These are phyloP conservation scores for Usnea hakonensis DNA, from an alignment of 495 filamentous ascomycete genomes.

Conservation along the genomic window DNA sequence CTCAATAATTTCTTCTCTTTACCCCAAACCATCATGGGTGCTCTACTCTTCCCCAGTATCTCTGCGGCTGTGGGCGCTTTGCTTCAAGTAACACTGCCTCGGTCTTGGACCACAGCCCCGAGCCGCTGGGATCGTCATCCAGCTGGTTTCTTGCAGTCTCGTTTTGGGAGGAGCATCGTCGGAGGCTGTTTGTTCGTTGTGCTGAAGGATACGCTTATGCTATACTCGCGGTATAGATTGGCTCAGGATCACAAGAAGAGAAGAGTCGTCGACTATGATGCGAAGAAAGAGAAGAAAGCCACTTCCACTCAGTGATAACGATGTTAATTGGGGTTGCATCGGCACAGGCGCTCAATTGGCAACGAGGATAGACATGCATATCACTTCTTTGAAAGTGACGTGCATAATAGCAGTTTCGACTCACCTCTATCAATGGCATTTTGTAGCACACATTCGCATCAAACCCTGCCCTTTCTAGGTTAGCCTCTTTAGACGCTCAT, in stretches of 20 bases:
- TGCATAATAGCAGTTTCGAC: background rate
- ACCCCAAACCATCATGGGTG: slow-evolving; percentile 52
- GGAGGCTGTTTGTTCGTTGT: slow-evolving; percentile 76
- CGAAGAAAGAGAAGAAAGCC: slow-evolving; percentile 25
- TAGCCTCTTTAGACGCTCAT: background rate
- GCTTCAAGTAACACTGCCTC: slow-evolving; percentile 53
- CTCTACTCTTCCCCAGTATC: slow-evolving; percentile 54
- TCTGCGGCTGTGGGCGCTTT: slow-evolving; percentile 61
- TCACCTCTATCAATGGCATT: background rate
- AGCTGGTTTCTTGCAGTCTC: slow-evolving; percentile 59
- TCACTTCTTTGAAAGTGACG: background rate
- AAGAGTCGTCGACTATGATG: slow-evolving; percentile 59
- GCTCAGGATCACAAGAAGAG: slow-evolving; percentile 61
- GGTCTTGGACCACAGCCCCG: slow-evolving; percentile 50
- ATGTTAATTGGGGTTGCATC: slow-evolving; percentile 1
- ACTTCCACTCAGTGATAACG: background rate
- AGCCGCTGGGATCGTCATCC: slow-evolving; percentile 27
- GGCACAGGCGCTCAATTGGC: background rate
- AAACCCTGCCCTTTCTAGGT: background rate
- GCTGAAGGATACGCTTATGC: slow-evolving; percentile 62
- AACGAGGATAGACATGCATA: background rate
- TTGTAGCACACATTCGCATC: background rate
- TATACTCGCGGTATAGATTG: slow-evolving; percentile 67
- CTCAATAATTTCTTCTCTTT: slow-evolving; percentile 45
- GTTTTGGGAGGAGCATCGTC: slow-evolving; percentile 71